Conservation (phyloP, 192 early-diverging fungal genomes). For the Mortierella antarctica region DNA sequence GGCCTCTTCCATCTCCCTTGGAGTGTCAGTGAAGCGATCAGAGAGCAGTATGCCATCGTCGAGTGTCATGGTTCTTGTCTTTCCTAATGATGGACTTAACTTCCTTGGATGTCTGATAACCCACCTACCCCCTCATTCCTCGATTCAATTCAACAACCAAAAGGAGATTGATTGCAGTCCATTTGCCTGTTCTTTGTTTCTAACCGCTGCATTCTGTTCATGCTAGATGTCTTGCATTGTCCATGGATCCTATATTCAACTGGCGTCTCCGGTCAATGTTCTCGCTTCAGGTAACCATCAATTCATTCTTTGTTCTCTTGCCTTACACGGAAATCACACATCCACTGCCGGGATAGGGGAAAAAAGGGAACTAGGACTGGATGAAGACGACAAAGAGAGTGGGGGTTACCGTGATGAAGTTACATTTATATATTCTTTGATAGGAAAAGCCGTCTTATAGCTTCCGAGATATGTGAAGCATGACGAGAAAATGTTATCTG, state of each 20-base stretch:
- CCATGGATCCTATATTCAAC: too few species aligned
- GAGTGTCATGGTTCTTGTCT: conserved; percentile 38
- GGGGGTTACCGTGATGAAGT: conserved; percentile 46
- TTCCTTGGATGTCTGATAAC: conserved; percentile 57
- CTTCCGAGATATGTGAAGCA: conserved; percentile 53
- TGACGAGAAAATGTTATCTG: conserved; percentile 51
- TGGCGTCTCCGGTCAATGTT: too few species aligned
- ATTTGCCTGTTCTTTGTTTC: too few species aligned
- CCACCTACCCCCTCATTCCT: not conserved
- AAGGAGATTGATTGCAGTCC: too few species aligned
- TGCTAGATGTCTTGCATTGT: too few species aligned
- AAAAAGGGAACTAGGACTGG: not conserved
- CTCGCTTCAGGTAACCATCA: too few species aligned
- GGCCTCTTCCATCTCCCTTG: conserved; percentile 23
- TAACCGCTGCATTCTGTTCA: too few species aligned
- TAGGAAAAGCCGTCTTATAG: conserved; percentile 56
- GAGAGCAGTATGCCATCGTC: conserved; percentile 58
- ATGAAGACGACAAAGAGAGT: not conserved
- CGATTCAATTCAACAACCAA: not conserved
- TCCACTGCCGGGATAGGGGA: not conserved
- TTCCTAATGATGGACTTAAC: conserved; percentile 50
- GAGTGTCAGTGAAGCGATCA: conserved; percentile 52
- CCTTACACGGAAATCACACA: not conserved
- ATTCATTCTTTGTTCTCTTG: too few species aligned
- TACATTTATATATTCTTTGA: conserved; percentile 50